A percentile compares a stretch with the other conserved stretches of the same genome.
phyloP scores from a whole-genome alignment of 2,329 filamentous ascomycete species.

The Beauveria asiatica region DNA sequence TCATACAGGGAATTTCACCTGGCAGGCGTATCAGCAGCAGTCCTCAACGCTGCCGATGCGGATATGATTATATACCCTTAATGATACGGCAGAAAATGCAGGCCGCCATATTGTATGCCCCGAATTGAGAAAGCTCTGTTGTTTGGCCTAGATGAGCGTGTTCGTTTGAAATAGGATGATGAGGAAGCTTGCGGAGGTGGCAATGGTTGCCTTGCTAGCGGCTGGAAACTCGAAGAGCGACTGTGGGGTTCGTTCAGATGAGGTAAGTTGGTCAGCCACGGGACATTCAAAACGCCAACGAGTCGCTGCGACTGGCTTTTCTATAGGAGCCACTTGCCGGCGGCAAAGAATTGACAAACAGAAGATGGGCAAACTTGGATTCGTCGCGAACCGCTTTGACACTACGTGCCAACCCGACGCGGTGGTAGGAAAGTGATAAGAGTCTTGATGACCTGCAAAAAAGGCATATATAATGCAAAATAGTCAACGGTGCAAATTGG shows the following conservation, averaged over 20 bases:
- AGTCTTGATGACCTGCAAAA: not conserved
- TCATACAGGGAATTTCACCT: constrained; percentile 96
- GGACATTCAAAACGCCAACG: too few species aligned
- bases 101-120: constrained; percentile 23
- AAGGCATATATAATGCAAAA: not conserved
- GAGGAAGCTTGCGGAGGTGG: constrained; percentile 3
- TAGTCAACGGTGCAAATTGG: constrained; percentile 28
- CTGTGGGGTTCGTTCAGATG: not conserved
- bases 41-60: not conserved
- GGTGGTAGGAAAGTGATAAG: not conserved
- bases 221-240: not conserved
- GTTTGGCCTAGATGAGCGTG: not conserved
- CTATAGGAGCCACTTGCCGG: too few species aligned
- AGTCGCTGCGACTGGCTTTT: too few species aligned
- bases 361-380: too few species aligned
- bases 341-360: too few species aligned
- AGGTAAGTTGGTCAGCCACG: too few species aligned
- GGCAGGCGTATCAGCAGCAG: constrained; percentile 10
- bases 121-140: not conserved
- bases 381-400: too few species aligned
- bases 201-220: not conserved
- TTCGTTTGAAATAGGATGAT: not conserved
- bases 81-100: constrained; percentile 99
- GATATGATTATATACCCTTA: constrained; percentile 55
- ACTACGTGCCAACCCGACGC: too few species aligned